Evolutionary conservation across 768 basidiomycete genomes (phyloP), one percentile per base, ranked within the genome.

Genomic region (Lanmaoa pseudosensibilis): DNA sequence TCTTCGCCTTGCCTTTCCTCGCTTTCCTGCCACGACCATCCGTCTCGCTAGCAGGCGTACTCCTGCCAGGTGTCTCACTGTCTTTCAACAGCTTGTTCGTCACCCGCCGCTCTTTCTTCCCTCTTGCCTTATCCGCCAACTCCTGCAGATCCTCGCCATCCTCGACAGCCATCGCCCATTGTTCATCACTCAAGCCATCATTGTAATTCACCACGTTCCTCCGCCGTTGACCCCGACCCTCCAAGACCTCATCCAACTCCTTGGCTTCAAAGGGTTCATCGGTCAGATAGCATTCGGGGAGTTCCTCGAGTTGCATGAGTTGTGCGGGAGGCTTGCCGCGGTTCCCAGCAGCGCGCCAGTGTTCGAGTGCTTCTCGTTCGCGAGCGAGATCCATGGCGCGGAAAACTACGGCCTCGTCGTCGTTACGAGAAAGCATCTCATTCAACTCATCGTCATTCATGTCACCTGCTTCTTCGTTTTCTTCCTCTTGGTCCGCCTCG

Each of bases 371-470:
- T 25, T 87, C 85, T 16, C 83, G 84, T 44, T 90, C 88, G 41
- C 97, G 85, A 64, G 92, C 80, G 23, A 80, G 59, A 67, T 98
- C 97, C 79, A 98, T 86, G 54, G 85, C 77, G 0, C 87, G 81
- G 82, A 95, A 99, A 55, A 91, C 73, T 10, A 67, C 77, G 4
- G 76, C 74, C 71, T 98, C 97, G 2, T 88, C 77, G 5, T 98
- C 96, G 11, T 77, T 83, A 51, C 97, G 88, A 16, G 94, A 84
- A 54, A 99, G 85, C 56, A 98, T 79, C 66, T 92, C 88, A 73
- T 99, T 99, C 58, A 99, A 80, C 69, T 98, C 96, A 19, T 94
- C 92, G 62, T 93, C 92, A 57, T 90, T 92, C 87, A 94, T 93
- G 71, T 93, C 91, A 19, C 90, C 91, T 3, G 88, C 87, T 70